These are phyloP conservation scores for Millerozyma acaciae DNA, from an alignment of 805 yeast genomes.

Conservation along the genomic window DNA sequence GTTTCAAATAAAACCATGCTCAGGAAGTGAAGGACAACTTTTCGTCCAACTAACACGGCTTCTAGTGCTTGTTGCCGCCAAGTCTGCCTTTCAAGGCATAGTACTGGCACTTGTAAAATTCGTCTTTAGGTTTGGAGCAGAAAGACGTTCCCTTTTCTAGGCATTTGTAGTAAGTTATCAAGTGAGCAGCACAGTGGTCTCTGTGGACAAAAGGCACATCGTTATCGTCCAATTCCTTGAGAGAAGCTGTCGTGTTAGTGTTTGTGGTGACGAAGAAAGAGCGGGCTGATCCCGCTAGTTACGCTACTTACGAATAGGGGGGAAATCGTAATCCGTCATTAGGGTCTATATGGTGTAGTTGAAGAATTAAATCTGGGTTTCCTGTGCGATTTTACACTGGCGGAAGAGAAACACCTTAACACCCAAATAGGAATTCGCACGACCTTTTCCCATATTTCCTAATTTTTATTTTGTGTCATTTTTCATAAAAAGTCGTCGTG, in stretches of 20 bases:
- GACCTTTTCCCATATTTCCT: too few species aligned
- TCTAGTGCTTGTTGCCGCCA: conserved; percentile 16
- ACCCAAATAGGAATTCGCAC: too few species aligned
- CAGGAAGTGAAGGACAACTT: too few species aligned
- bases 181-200: conserved; percentile 43
- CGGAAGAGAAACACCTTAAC: too few species aligned
- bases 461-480: too few species aligned
- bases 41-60: too few species aligned
- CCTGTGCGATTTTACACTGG: too few species aligned
- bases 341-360: too few species aligned
- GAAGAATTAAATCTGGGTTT: too few species aligned
- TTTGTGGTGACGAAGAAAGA: too few species aligned
- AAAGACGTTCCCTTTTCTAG: conserved; percentile 41
- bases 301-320: conserved; percentile 19
- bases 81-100: conserved; percentile 40
- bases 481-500: too few species aligned
- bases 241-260: conserved; percentile 19
- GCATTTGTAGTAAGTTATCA: conserved; percentile 40
- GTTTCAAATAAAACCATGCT: too few species aligned
- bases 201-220: conserved; percentile 42
- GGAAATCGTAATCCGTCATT: conserved; percentile 16
- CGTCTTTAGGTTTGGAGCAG: conserved; percentile 38
- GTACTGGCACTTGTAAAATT: conserved; percentile 43
- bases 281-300: not conserved
- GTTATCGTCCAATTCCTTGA: conserved; percentile 36